Base-by-base conservation (phyloP, 108 stramenopile genomes). In the Skeletonema marinoi region DNA sequence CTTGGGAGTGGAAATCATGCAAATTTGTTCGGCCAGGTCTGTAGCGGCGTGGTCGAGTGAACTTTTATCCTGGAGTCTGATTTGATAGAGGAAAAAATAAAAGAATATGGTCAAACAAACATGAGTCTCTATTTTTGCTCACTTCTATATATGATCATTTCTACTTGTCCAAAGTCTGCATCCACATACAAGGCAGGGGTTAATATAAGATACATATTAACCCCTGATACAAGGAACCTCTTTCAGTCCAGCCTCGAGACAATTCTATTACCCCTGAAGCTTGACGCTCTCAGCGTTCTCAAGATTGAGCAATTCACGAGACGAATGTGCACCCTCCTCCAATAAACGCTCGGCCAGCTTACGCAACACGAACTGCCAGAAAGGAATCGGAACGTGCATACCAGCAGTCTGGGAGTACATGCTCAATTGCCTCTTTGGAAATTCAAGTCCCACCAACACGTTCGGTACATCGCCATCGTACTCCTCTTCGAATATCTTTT, bases 401-500 rank as follows among this genome's bases (percentile, higher is more conserved):
- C n/a, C n/a, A n/a, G n/a, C n/a, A n/a, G n/a, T 69, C 44, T 69
- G 29, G 6, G 50, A 69, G 21, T 31, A 50, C 50, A 25, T n/a
- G 0, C 35, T 60, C 62, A 63, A 5, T 42, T 35, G 19, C 21
- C 54, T 65, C 54, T 56, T 42, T 16, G 48, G 62, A 65, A 78
- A 78, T 32, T 58, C 32, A 3, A 78, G 54, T 39, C 80, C 80
- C 39, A 80, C 80, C 44, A 80, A 38, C 29, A 39, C 60, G 14
- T 80, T 60, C 21, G 80, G 80, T 4, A 80, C 62, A 17, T 54
- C 62, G 14, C 73, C 80, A 48, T 80, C 60, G 30, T 30, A 80
- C 16, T 62, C 51, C 14, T 80, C 80, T 48, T 80, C 80, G 32
- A 74, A 80, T 19, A 80, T 69, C 25, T 54, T 48, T 54, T 80